Evolutionary conservation across 306 rosid genomes (phyloP), one percentile per base, ranked within the genome.

Genomic region (Dalbergia cochinchinensis): DNA sequence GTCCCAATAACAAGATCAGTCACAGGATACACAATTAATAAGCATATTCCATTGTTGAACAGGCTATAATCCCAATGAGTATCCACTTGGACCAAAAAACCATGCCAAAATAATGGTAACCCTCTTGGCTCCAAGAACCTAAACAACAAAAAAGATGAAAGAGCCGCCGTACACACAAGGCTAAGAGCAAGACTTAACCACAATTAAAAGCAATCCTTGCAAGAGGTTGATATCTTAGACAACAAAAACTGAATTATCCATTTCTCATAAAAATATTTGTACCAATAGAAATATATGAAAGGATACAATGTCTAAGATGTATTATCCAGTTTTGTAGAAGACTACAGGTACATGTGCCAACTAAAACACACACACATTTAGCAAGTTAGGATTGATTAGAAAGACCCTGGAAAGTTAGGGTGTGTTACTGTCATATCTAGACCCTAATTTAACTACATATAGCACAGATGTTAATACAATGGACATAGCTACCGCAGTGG

Each of bases 1-100:
- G 87, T 89, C 96, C 85, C 96, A 90, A 89, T 85, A 85, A 89
- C 83, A 89, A 83, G 45, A 88, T 89, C 90, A 89, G 96, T 89
- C 83, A 87, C 65, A 89, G 86, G 91, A 83, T 85, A 83, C 87
- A 87, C 69, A 77, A 84, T 83, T 77, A 83, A 91, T 82, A 85
- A 78, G 85, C 65, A 86, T 75, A 84, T 54, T 81, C 76, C 90
- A 88, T 59, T 78, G 91, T 76, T 54, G 83, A 86, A 76, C 81
- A 91, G 85, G 76, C 81, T 83, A 79, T 69, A 88, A 83, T 79
- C 91, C 96, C 88, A 80, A 26, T 77, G 80, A 77, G 79, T 73
- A 84, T 74, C 71, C 88, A 70, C 77, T 80, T 78, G 51, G 88
- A 83, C 86, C 69, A 62, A 78, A 26, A 33, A 62, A 73, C n/a